Conservation (phyloP, 140 eudicot genomes). For the Anethum foeniculum region DNA sequence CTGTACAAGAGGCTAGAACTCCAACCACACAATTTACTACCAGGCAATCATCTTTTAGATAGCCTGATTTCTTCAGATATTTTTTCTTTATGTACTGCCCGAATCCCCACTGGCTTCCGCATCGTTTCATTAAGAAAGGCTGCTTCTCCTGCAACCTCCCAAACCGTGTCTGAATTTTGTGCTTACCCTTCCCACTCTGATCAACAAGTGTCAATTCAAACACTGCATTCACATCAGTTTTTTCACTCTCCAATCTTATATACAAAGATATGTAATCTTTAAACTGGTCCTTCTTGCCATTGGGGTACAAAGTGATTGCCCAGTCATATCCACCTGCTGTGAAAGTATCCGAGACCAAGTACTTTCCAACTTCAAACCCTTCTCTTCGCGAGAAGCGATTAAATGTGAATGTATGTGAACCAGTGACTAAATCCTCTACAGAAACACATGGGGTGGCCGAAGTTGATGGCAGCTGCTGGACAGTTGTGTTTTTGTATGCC, state of each 20-base stretch:
- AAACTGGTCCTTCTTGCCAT: neutral
- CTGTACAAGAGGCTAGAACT: neutral
- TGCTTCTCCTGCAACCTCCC: constrained; percentile 2
- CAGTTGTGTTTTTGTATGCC: neutral
- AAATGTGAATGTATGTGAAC: constrained; percentile 3
- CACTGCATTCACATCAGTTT: neutral
- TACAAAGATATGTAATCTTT: neutral
- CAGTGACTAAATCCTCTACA: neutral
- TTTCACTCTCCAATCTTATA: neutral
- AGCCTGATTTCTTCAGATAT: neutral
- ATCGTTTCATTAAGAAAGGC: neutral
- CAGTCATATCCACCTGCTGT: neutral
- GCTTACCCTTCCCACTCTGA: constrained; percentile 4
- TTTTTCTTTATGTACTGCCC: neutral
- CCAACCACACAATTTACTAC: constrained; percentile 4
- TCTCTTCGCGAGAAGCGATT: neutral
- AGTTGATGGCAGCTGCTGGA: neutral
- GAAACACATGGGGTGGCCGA: neutral
- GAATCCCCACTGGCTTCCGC: neutral
- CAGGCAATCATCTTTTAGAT: neutral
- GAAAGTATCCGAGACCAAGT: neutral
- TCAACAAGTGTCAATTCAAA: constrained; percentile 1
- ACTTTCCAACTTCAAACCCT: neutral
- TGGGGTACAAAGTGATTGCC: neutral
- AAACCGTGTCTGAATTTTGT: neutral